phyloP scores from a whole-genome alignment of 345 rosid species.

The Boechera divaricarpa region DNA sequence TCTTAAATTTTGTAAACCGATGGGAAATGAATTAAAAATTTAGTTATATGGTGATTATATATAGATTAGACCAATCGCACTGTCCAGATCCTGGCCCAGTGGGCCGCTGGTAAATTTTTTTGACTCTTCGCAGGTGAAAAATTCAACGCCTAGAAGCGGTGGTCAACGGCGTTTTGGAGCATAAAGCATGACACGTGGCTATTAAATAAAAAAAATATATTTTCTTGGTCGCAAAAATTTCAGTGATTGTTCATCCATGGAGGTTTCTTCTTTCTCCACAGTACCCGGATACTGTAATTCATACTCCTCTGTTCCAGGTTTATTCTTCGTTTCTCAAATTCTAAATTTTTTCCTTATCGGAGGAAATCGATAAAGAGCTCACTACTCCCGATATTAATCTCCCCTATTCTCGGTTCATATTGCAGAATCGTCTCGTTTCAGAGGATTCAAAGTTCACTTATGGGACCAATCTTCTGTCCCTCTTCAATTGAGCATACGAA shows the following conservation, averaged over 20 bases:
- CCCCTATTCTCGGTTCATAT: neutral
- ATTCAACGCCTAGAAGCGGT: neutral
- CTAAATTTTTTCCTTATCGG: neutral
- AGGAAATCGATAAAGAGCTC: neutral
- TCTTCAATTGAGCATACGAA: constrained; percentile 44
- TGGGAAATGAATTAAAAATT: too few species aligned
- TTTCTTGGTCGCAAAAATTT: neutral
- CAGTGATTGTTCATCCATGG: constrained; percentile 48
- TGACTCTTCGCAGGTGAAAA: too few species aligned
- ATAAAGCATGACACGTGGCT: neutral
- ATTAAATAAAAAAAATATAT: neutral
- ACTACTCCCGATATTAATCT: neutral
- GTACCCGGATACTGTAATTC: constrained; percentile 35
- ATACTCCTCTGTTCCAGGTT: constrained; percentile 54
- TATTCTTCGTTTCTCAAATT: constrained; percentile 12
- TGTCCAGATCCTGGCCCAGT: constrained; percentile 8
- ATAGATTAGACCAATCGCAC: neutral
- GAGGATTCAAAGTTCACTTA: constrained; percentile 32
- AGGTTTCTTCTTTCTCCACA: constrained; percentile 48
- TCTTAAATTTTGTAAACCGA: too few species aligned
- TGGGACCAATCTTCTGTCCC: constrained; percentile 42
- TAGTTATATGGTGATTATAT: neutral
- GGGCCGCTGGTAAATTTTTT: neutral
- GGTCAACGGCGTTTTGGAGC: neutral
- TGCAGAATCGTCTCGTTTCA: constrained; percentile 50